phyloP scores from a whole-genome alignment of 306 rosid genomes.

The Purshia tridentata region DNA sequence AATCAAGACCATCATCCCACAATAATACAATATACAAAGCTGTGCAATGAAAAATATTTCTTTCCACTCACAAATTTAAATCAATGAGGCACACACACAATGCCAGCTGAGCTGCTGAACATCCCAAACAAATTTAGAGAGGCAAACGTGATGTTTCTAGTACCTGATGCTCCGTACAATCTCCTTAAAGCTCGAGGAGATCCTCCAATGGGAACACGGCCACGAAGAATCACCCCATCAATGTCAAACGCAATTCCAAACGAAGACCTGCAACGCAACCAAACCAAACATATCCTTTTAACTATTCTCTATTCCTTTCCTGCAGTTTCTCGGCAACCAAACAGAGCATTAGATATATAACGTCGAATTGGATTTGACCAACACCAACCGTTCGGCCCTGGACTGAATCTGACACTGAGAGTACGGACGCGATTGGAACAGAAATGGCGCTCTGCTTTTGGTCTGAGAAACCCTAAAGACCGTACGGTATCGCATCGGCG shows the following conservation, averaged over 20 bases:
- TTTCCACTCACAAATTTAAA: no score
- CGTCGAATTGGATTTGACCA: background rate
- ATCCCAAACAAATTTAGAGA: background rate
- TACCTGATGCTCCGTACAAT: slow-evolving; percentile 33
- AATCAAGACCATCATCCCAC: background rate
- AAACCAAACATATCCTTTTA: background rate
- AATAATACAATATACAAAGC: background rate
- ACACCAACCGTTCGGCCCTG: slow-evolving; percentile 25
- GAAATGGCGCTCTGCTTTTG: slow-evolving; percentile 4
- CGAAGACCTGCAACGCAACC: slow-evolving; percentile 23
- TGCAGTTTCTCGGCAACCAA: slow-evolving; percentile 1
- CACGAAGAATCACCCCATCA: slow-evolving; percentile 38
- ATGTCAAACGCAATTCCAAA: slow-evolving; percentile 39
- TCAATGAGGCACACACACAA: no score
- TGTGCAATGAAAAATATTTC: no score
- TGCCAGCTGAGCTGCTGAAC: no score
- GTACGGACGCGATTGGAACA: slow-evolving; percentile 11
- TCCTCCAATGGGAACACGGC: slow-evolving; percentile 32
- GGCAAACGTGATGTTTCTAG: background rate
- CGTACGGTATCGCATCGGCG: slow-evolving; percentile 24
- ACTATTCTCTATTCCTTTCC: background rate
- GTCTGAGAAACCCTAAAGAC: slow-evolving; percentile 12
- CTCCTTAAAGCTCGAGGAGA: slow-evolving; percentile 35
- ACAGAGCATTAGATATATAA: background rate
- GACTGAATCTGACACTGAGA: slow-evolving; percentile 11